Conservation (phyloP, 306 rosid species). For the Senna siamea region DNA sequence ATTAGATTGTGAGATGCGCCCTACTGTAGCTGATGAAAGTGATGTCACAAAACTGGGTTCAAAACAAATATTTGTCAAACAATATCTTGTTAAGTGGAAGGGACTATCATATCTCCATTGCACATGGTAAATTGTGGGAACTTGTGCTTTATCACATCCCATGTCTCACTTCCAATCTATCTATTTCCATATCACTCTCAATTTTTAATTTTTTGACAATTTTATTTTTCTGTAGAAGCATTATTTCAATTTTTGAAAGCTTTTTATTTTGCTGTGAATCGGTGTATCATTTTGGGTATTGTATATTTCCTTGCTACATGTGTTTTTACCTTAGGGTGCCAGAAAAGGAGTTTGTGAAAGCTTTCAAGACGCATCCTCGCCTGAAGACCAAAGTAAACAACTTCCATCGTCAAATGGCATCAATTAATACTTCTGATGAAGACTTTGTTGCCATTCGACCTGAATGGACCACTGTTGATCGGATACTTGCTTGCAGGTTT, state of each 20-base stretch:
- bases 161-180: neutral
- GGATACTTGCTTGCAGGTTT: constrained; percentile 76
- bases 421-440: constrained; percentile 59
- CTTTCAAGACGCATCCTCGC: constrained; percentile 68
- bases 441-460: constrained; percentile 77
- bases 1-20: constrained; percentile 76
- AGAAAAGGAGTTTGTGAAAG: constrained; percentile 69
- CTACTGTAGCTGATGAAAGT: constrained; percentile 63
- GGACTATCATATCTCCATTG: constrained; percentile 70
- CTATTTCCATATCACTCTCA: neutral
- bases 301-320: constrained; percentile 18
- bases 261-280: neutral
- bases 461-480: constrained; percentile 78
- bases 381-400: constrained; percentile 60
- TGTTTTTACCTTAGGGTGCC: constrained; percentile 57
- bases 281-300: constrained; percentile 18
- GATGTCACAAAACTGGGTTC: constrained; percentile 63
- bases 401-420: constrained; percentile 62
- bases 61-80: constrained; percentile 74
- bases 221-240: neutral
- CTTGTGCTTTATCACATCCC: neutral
- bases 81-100: constrained; percentile 80
- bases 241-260: neutral
- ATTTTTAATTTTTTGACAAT: neutral
- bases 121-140: constrained; percentile 54